Evolutionary conservation across 441 rosid species (phyloP).

Genomic region (Gossypium davidsonii): DNA sequence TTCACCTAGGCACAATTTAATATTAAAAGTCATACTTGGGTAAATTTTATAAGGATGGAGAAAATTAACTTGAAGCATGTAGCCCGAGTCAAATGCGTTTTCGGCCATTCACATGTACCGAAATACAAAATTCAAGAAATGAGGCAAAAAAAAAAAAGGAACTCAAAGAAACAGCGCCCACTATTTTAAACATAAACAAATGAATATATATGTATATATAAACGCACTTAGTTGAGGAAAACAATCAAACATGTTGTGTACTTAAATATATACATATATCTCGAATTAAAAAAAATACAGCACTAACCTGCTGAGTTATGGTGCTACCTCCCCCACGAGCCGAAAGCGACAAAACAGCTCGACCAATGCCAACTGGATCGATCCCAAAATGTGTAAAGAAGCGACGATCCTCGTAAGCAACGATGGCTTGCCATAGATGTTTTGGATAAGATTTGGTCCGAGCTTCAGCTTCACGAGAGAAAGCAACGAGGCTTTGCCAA

Average conservation of each 20-base stretch:
- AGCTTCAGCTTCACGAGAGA: constrained; percentile 20
- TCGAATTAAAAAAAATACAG: background rate
- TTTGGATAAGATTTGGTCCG: constrained; percentile 18
- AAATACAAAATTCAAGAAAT: background rate
- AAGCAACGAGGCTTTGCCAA: constrained; percentile 22
- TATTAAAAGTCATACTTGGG: background rate
- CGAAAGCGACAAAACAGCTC: constrained; percentile 25
- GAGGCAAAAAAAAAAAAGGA: background rate
- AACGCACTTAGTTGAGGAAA: constrained; percentile 21
- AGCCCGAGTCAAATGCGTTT: constrained; percentile 1
- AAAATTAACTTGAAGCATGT: background rate
- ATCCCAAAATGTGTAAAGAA: constrained; percentile 28
- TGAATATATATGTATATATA: background rate
- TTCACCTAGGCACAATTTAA: background rate
- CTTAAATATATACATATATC: background rate
- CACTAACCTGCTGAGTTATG: constrained; percentile 27
- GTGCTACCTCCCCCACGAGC: constrained; percentile 31
- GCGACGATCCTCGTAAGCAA: constrained; percentile 27
- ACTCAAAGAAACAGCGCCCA: constrained; percentile 3
- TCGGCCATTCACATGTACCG: background rate
- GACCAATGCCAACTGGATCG: constrained; percentile 27
- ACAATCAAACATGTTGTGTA: constrained; percentile 25
- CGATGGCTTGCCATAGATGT: constrained; percentile 28
- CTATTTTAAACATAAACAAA: background rate
- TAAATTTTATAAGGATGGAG: background rate